Conservation (phyloP, 306 rosid species). For the Castanospermum australe region DNA sequence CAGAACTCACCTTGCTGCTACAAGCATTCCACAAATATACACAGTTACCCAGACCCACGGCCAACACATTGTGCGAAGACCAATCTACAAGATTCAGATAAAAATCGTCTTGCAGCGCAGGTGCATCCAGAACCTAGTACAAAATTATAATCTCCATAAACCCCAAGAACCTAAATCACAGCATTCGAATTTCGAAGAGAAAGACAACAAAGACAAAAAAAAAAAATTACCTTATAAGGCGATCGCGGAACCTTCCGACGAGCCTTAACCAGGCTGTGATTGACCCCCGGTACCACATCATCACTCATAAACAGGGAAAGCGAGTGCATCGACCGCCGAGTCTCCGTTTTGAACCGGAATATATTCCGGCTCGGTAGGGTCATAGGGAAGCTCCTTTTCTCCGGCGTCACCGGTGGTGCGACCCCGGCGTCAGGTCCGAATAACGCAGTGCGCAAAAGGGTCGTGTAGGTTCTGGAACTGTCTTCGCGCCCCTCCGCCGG, state of each 20-base stretch:
- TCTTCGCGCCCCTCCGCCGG: slow-evolving; percentile 63
- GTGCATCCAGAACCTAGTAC: slow-evolving; percentile 90
- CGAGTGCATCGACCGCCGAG: slow-evolving; percentile 79
- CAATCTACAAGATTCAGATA: slow-evolving; percentile 97
- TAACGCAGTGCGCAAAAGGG: slow-evolving; percentile 73
- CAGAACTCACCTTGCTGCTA: slow-evolving; percentile 77
- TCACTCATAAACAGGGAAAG: slow-evolving; percentile 79
- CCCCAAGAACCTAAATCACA: slow-evolving; percentile 8
- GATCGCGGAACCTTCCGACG: slow-evolving; percentile 92
- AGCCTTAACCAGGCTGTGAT: slow-evolving; percentile 69
- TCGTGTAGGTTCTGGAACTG: slow-evolving; percentile 61
- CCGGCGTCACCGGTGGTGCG: slow-evolving; percentile 61
- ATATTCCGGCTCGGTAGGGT: slow-evolving; percentile 71
- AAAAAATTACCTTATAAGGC: slow-evolving; percentile 74
- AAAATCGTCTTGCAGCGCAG: slow-evolving; percentile 96
- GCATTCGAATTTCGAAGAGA: not conserved
- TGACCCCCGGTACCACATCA: slow-evolving; percentile 63
- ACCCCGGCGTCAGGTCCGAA: slow-evolving; percentile 81
- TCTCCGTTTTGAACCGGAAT: slow-evolving; percentile 91
- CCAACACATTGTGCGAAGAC: slow-evolving; percentile 93
- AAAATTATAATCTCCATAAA: not conserved
- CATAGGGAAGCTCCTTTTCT: slow-evolving; percentile 49
- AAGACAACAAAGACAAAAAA: not conserved
- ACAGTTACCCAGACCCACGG: slow-evolving; percentile 94
- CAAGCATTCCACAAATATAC: slow-evolving; percentile 99